These are phyloP conservation scores for Syzygium malaccense DNA, from an alignment of 441 rosid genomes.

Conservation along the genomic window DNA sequence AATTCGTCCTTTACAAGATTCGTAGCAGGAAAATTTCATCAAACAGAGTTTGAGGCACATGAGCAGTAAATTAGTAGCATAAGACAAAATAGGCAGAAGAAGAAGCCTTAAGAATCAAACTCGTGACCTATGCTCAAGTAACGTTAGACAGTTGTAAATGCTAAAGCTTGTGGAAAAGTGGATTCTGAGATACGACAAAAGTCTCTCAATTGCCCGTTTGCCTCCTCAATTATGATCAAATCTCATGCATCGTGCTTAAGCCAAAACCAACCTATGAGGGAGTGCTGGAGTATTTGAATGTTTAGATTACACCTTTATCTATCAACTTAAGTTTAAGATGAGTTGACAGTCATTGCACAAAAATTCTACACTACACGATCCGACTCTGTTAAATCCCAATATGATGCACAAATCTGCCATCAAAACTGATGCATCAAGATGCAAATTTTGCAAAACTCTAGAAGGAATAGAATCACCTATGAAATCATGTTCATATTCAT, in stretches of 20 bases:
- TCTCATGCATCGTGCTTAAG: background rate
- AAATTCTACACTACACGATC: background rate
- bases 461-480: background rate
- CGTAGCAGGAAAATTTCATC: background rate
- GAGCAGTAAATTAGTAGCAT: background rate
- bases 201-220: background rate
- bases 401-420: background rate
- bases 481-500: background rate
- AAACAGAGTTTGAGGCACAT: background rate
- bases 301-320: too few species aligned
- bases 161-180: background rate
- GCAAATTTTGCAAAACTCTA: background rate
- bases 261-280: background rate
- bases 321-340: background rate
- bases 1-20: background rate
- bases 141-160: background rate
- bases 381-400: background rate
- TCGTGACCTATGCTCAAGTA: background rate
- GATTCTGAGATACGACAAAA: background rate
- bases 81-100: background rate
- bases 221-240: background rate
- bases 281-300: background rate
- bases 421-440: background rate
- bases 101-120: background rate
- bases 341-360: background rate